phyloP scores from a whole-genome alignment of 2,329 filamentous ascomycete species.

The Blumeria graminis region DNA sequence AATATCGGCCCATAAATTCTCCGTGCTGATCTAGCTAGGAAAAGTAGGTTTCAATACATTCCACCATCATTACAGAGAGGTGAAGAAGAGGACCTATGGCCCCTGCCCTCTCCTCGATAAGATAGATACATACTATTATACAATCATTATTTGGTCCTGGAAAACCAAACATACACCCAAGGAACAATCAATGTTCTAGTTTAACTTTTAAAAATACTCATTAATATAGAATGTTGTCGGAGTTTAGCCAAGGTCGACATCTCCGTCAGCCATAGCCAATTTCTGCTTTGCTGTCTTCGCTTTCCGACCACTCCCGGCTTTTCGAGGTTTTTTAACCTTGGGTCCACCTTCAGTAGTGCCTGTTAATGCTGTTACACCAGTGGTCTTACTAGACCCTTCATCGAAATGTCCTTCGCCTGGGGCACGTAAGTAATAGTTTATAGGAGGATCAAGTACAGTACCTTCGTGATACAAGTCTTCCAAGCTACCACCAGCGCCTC shows the following conservation, averaged over 20 bases:
- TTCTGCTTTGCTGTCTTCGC: conserved; percentile 46
- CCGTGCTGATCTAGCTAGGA: too few species aligned
- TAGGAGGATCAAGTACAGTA: conserved; percentile 19
- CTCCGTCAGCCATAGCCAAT: conserved; percentile 41
- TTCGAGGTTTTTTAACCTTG: conserved; percentile 29
- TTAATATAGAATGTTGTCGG: neutral
- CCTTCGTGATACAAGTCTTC: conserved; percentile 99
- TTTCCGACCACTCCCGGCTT: conserved; percentile 27
- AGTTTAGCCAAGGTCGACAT: conserved; percentile 13
- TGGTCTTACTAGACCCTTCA: conserved; percentile 56
- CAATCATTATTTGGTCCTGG: too few species aligned
- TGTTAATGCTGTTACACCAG: conserved; percentile 64
- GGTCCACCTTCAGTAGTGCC: conserved; percentile 23
- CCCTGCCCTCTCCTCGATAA: too few species aligned
- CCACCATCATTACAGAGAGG: too few species aligned
- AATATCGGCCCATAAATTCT: too few species aligned
- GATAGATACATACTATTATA: too few species aligned
- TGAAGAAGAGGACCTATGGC: too few species aligned
- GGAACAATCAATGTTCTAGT: too few species aligned
- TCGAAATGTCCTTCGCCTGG: conserved; percentile 92
- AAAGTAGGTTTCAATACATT: too few species aligned
- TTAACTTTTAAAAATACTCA: too few species aligned
- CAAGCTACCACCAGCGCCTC: conserved; percentile 38
- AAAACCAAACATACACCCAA: too few species aligned
- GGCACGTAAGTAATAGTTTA: conserved; percentile 13